phyloP scores from a whole-genome alignment of 345 rosid genomes.

The Turritis glabra region DNA sequence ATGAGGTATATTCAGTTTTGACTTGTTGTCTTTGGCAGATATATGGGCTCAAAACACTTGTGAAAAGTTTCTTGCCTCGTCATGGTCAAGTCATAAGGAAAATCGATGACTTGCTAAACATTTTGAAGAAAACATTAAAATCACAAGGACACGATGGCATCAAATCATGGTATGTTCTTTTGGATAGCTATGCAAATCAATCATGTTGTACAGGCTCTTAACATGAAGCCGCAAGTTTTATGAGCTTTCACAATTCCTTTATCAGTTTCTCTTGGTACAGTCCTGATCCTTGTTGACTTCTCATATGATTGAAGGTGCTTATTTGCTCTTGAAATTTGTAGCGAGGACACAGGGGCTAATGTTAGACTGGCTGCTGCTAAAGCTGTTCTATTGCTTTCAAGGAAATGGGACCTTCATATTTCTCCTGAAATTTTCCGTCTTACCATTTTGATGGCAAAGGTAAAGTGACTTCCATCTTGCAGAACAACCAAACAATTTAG shows the following conservation, averaged over 20 bases:
- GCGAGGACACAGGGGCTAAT: conserved; percentile 50
- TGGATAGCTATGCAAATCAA: conserved; percentile 22
- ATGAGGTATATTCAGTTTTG: conserved; percentile 12
- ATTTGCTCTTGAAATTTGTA: conserved; percentile 42
- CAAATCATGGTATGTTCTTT: conserved; percentile 51
- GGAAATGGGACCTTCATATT: conserved; percentile 91
- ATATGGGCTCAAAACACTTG: conserved; percentile 80
- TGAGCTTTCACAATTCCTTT: conserved; percentile 13
- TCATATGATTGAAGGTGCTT: conserved; percentile 13
- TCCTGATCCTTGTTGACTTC: conserved; percentile 13
- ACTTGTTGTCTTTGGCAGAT: conserved; percentile 51
- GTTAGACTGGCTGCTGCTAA: conserved; percentile 84
- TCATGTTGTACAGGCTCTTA: conserved; percentile 15
- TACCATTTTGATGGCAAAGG: conserved; percentile 72
- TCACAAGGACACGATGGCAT: conserved; percentile 46
- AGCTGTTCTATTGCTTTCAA: conserved; percentile 78
- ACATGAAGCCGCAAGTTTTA: neutral
- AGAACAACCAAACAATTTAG: conserved; percentile 3
- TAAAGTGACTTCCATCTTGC: conserved; percentile 37
- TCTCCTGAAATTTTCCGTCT: conserved; percentile 63
- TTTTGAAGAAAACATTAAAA: conserved; percentile 61
- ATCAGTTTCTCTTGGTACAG: conserved; percentile 1
- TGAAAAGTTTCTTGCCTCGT: conserved; percentile 78
- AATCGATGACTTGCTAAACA: conserved; percentile 51
- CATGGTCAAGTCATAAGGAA: conserved; percentile 52